Evolutionary conservation across 805 yeast genomes (phyloP).

Genomic region (Saccharomycodes ludwigii): DNA sequence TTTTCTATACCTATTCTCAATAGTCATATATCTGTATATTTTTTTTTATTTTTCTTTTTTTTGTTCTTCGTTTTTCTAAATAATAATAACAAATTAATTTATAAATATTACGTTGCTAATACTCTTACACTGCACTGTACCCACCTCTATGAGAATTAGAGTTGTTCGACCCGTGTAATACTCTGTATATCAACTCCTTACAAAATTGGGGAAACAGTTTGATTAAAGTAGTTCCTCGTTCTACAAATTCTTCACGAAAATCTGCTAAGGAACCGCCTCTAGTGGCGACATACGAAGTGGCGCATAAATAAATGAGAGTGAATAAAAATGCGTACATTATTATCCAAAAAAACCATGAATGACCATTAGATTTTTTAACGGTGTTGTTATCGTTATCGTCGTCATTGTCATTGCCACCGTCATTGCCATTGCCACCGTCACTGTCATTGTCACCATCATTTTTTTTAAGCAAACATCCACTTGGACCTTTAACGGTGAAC

Average conservation of each 20-base stretch:
- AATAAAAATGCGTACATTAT: slow-evolving; percentile 59
- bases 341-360: slow-evolving; percentile 59
- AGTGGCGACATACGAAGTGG: slow-evolving; percentile 61
- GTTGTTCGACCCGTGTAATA: slow-evolving; percentile 37
- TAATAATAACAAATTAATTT: slow-evolving; percentile 1
- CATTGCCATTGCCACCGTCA: slow-evolving; percentile 11
- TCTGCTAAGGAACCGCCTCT: slow-evolving; percentile 57
- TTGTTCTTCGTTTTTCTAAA: background rate
- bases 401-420: slow-evolving; percentile 17
- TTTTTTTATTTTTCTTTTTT: too few species aligned
- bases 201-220: slow-evolving; percentile 52
- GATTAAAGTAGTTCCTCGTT: slow-evolving; percentile 45
- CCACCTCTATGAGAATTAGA: slow-evolving; percentile 57
- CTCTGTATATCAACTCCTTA: slow-evolving; percentile 52
- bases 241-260: slow-evolving; percentile 63
- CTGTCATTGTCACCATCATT: slow-evolving; percentile 16
- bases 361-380: slow-evolving; percentile 18
- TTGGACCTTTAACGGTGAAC: slow-evolving; percentile 33
- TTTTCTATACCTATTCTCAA: too few species aligned
- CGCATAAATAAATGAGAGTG: slow-evolving; percentile 54
- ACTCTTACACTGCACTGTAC: slow-evolving; percentile 70
- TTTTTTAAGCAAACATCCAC: slow-evolving; percentile 28
- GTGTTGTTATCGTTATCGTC: slow-evolving; percentile 18
- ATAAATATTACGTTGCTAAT: background rate
- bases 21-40: too few species aligned